These are phyloP conservation scores for Colletotrichum cuscutae DNA, from an alignment of 2,329 filamentous ascomycete genomes.

Conservation along the genomic window DNA sequence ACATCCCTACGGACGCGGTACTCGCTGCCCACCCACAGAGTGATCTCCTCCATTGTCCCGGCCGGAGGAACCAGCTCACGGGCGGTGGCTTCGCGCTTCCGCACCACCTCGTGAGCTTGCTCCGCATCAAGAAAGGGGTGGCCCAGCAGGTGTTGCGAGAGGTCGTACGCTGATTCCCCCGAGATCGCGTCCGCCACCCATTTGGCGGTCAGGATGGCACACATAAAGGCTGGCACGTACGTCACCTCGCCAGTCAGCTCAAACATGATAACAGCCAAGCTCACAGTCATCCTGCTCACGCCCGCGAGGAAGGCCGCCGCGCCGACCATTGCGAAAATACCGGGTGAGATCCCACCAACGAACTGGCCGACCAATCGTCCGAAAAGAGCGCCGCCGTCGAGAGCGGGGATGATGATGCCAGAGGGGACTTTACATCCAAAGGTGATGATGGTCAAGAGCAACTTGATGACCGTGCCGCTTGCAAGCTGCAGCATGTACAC, in stretches of 20 bases:
- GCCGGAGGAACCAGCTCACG: slow-evolving; percentile 61
- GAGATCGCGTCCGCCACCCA: slow-evolving; percentile 67
- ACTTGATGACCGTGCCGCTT: slow-evolving; percentile 64
- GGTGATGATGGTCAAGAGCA: slow-evolving; percentile 66
- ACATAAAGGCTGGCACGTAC: slow-evolving; percentile 67
- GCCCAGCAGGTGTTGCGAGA: slow-evolving; percentile 67
- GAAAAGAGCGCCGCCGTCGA: slow-evolving; percentile 68
- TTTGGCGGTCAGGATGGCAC: slow-evolving; percentile 68
- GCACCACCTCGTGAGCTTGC: slow-evolving; percentile 43
- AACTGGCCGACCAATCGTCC: slow-evolving; percentile 60
- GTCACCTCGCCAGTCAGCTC: slow-evolving; percentile 68
- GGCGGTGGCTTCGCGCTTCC: slow-evolving; percentile 42
- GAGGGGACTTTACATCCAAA: slow-evolving; percentile 70
- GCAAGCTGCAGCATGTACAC: slow-evolving; percentile 61
- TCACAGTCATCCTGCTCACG: slow-evolving; percentile 68
- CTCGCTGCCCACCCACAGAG: slow-evolving; percentile 54
- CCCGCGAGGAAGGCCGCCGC: slow-evolving; percentile 68
- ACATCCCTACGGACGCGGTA: slow-evolving; percentile 51
- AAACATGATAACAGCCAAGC: slow-evolving; percentile 70
- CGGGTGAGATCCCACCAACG: slow-evolving; percentile 57
- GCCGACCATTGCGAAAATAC: slow-evolving; percentile 71
- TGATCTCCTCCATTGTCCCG: slow-evolving; percentile 67
- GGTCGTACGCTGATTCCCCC: slow-evolving; percentile 65
- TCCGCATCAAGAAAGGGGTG: slow-evolving; percentile 68
- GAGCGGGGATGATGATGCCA: slow-evolving; percentile 69